These are phyloP conservation scores for Lyophyllum decastes DNA, from an alignment of 768 basidiomycete genomes.

Conservation along the genomic window DNA sequence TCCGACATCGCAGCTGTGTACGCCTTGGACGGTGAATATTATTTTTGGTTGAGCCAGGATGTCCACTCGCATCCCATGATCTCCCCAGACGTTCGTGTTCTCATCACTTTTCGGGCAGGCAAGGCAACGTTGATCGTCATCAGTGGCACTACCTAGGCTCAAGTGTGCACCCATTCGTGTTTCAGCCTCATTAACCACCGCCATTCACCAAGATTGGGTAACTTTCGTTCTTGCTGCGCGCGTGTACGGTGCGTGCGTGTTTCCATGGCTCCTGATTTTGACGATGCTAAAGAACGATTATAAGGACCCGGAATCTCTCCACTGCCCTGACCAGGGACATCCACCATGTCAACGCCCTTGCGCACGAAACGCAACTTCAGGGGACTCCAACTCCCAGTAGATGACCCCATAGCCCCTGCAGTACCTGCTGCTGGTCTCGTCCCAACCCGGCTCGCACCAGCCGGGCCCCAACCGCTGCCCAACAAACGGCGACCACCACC, in stretches of 20 bases:
- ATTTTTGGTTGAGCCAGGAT: not conserved
- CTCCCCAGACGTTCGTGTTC: not conserved
- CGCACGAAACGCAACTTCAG: slow-evolving; percentile 94
- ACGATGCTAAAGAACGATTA: not conserved
- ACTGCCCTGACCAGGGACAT: not conserved
- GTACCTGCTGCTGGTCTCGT: slow-evolving; percentile 50
- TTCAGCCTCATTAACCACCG: not conserved
- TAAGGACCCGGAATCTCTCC: not conserved
- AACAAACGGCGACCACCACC: slow-evolving; percentile 67
- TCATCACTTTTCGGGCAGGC: not conserved
- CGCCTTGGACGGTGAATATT: not conserved
- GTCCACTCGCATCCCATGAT: not conserved
- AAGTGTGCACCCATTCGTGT: not conserved
- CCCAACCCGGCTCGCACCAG: slow-evolving; percentile 25
- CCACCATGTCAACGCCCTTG: slow-evolving; percentile 39
- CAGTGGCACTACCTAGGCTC: not conserved
- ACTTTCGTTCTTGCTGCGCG: no score
- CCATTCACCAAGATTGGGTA: no score
- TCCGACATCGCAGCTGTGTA: not conserved
- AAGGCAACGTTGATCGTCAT: not conserved
- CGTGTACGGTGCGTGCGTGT: not conserved
- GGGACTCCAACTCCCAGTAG: slow-evolving; percentile 70
- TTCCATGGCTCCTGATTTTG: not conserved
- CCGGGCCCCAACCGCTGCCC: slow-evolving; percentile 12
- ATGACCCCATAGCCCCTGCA: slow-evolving; percentile 35